Conservation (phyloP, 2,329 filamentous ascomycete species). For the Colletotrichum liaoningense region DNA sequence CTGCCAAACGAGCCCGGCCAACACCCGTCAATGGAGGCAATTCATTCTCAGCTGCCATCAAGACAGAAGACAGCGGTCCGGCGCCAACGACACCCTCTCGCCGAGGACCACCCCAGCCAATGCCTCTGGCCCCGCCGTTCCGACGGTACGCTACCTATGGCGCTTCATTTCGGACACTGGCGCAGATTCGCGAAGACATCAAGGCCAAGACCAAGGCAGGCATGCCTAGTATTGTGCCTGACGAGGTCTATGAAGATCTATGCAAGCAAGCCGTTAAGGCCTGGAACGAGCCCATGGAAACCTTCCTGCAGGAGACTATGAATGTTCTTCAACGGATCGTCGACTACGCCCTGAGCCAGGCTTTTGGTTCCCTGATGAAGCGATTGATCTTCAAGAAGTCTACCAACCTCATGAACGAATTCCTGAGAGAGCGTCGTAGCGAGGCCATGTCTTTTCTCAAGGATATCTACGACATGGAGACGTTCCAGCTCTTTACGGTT, state of each 20-base stretch:
- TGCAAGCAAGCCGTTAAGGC: slow-evolving; percentile 66
- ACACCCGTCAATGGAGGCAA: slow-evolving; percentile 7
- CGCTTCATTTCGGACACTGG: slow-evolving; percentile 57
- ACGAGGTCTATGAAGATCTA: slow-evolving; percentile 69
- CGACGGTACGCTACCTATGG: slow-evolving; percentile 51
- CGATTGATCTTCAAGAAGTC: slow-evolving; percentile 62
- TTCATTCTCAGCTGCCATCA: slow-evolving; percentile 43
- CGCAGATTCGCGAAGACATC: slow-evolving; percentile 66
- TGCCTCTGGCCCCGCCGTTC: slow-evolving; percentile 46
- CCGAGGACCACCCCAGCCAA: slow-evolving; percentile 26
- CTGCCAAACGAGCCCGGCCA: slow-evolving; percentile 35
- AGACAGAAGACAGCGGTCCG: slow-evolving; percentile 47
- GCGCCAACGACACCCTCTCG: slow-evolving; percentile 16
- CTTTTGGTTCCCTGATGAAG: slow-evolving; percentile 60
- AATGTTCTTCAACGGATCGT: slow-evolving; percentile 59
- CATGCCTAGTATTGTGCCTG: slow-evolving; percentile 68
- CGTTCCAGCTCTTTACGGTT: slow-evolving; percentile 67
- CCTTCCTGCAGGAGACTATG: slow-evolving; percentile 61
- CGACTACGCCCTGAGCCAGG: slow-evolving; percentile 55
- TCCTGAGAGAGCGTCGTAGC: slow-evolving; percentile 53
- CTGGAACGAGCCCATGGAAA: slow-evolving; percentile 66
- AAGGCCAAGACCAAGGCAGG: slow-evolving; percentile 65
- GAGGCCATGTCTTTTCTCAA: slow-evolving; percentile 51
- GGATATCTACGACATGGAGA: slow-evolving; percentile 64
- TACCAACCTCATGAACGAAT: slow-evolving; percentile 53